These are phyloP conservation scores for Solanum chiquidenum DNA, from an alignment of 257 asterid genomes.

Conservation along the genomic window DNA sequence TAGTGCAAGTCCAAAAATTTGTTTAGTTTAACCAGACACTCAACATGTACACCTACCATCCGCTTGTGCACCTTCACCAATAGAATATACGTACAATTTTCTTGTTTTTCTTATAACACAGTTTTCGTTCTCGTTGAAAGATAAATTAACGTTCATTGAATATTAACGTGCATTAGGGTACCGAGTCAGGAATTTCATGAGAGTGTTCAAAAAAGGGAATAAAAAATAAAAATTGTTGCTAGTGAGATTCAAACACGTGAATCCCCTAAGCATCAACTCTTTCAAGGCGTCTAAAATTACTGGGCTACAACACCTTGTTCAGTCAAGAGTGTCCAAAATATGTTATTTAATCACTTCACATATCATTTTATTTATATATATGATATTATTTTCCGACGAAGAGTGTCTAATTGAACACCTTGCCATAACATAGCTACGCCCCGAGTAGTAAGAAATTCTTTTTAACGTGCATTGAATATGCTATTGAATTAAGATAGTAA, in stretches of 20 bases:
- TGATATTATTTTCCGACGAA: too few species aligned
- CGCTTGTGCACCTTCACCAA: background rate
- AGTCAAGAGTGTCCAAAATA: too few species aligned
- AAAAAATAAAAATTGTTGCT: too few species aligned
- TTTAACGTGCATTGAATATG: background rate
- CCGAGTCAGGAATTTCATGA: background rate
- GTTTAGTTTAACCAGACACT: background rate
- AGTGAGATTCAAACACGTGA: background rate
- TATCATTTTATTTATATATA: too few species aligned
- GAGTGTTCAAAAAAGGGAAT: too few species aligned
- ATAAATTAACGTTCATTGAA: background rate
- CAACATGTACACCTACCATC: background rate
- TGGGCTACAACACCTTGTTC: too few species aligned
- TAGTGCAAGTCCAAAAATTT: background rate
- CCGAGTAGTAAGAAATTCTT: background rate
- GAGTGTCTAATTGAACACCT: background rate
- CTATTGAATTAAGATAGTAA: background rate
- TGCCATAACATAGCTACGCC: too few species aligned
- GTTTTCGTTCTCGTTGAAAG: background rate
- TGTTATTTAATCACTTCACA: background rate
- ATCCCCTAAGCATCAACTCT: fast-evolving
- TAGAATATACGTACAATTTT: background rate
- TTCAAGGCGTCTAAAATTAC: too few species aligned
- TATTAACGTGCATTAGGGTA: background rate
- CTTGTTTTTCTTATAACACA: background rate